Conservation (phyloP, 2,329 filamentous ascomycete species). For the Penicillium sclerotigenum region DNA sequence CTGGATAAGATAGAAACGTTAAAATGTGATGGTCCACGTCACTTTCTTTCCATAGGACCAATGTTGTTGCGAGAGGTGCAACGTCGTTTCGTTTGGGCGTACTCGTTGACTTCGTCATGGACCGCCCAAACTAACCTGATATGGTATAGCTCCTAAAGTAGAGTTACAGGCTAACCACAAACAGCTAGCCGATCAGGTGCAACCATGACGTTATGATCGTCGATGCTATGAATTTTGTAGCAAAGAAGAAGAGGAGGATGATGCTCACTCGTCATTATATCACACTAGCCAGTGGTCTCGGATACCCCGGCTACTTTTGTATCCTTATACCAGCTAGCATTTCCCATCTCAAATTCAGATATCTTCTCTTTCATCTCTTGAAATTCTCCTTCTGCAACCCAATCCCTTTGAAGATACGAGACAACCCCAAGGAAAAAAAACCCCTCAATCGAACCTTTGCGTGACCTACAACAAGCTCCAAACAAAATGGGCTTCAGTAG, state of each 20-base stretch:
- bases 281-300: slow-evolving; percentile 9
- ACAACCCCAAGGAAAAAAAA: neutral
- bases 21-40: slow-evolving; percentile 21
- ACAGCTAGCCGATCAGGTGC: slow-evolving; percentile 22
- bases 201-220: slow-evolving; percentile 37
- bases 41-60: slow-evolving; percentile 13
- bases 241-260: neutral
- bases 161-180: slow-evolving; percentile 20
- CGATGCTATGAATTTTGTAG: neutral
- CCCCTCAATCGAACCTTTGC: neutral
- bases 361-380: neutral
- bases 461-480: neutral
- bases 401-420: neutral
- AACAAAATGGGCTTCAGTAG: slow-evolving; percentile 31
- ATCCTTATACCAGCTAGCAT: slow-evolving; percentile 1
- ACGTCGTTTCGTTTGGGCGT: slow-evolving; percentile 22
- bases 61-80: slow-evolving; percentile 21
- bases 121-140: slow-evolving; percentile 18
- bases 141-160: slow-evolving; percentile 14
- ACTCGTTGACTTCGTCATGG: slow-evolving; percentile 32
- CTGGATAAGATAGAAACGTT: slow-evolving; percentile 19
- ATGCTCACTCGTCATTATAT: slow-evolving; percentile 26
- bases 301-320: slow-evolving; percentile 19
- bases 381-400: slow-evolving; percentile 1
- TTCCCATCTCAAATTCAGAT: neutral